Evolutionary conservation across 148 eudicot species (phyloP).

Genomic region (Silene conica): DNA sequence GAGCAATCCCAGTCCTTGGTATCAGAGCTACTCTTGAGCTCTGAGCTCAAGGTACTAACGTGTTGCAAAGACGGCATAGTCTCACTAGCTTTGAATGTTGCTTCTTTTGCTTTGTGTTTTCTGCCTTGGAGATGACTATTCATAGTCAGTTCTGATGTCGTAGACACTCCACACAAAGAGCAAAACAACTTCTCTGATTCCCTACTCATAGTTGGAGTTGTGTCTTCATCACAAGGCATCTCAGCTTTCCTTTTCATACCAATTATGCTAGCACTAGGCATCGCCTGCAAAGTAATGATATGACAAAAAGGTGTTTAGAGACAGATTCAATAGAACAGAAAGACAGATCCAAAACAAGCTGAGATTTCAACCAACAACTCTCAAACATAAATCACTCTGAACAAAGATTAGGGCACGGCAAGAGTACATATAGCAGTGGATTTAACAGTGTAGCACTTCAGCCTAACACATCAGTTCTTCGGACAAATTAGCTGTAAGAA

Average conservation of each 20-base stretch:
- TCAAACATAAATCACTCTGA: background rate
- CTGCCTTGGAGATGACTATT: constrained; percentile 31
- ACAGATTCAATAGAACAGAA: too few relatives aligned
- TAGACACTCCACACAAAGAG: constrained; percentile 29
- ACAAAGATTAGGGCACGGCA: background rate
- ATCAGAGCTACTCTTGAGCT: constrained; percentile 6
- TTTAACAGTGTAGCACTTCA: background rate
- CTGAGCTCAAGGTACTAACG: background rate
- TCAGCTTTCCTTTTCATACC: constrained; percentile 37
- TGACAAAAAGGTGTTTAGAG: background rate
- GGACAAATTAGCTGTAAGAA: background rate
- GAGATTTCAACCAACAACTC: background rate
- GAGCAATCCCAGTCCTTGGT: constrained; percentile 31
- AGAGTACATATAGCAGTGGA: background rate
- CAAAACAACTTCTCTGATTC: constrained; percentile 25
- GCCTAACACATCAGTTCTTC: background rate
- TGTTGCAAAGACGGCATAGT: background rate
- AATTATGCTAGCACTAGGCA: constrained; percentile 8
- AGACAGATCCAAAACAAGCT: background rate
- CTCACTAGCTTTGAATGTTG: constrained; percentile 13
- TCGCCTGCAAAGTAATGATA: constrained; percentile 14
- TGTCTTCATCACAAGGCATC: constrained; percentile 17
- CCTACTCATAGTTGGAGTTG: background rate
- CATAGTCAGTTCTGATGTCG: constrained; percentile 29
- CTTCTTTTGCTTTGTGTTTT: constrained; percentile 33